A percentile compares a stretch with the other conserved stretches of the same genome.
Conservation (phyloP, 495 filamentous ascomycete genomes). For the Parmelia sp. region DNA sequence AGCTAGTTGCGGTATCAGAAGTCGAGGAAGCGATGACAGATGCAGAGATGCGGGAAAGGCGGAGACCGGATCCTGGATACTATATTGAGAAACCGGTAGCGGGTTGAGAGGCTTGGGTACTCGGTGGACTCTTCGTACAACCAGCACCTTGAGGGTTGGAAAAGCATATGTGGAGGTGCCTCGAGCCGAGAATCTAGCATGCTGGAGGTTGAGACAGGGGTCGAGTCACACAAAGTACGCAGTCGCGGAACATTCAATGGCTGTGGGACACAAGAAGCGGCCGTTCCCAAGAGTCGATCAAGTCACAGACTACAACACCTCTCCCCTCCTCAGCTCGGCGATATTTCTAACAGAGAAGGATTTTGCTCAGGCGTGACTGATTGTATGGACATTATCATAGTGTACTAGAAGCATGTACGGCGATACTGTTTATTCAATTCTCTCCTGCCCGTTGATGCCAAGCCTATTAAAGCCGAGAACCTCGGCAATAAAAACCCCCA, state of each 20-base stretch:
- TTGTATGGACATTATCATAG: background rate
- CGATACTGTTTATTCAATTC: background rate
- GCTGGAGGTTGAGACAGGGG: background rate
- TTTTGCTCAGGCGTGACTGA: background rate
- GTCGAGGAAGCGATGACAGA: slow-evolving; percentile 65
- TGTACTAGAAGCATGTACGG: background rate
- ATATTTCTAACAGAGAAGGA: background rate
- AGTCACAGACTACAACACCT: background rate
- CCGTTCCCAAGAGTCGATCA: background rate
- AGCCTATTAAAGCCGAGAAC: background rate
- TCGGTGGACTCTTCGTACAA: background rate
- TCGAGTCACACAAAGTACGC: background rate
- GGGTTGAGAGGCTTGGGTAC: background rate
- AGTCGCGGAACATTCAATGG: background rate
- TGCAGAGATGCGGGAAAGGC: slow-evolving; percentile 63
- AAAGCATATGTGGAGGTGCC: background rate
- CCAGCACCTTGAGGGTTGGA: background rate
- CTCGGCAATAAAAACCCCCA: background rate
- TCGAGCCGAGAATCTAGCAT: background rate
- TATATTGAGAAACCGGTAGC: slow-evolving; percentile 63
- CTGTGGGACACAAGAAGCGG: background rate
- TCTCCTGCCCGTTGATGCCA: background rate
- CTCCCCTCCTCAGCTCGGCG: background rate
- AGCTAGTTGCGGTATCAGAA: slow-evolving; percentile 81
- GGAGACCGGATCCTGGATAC: slow-evolving; percentile 78